phyloP scores from a whole-genome alignment of 192 early-diverging fungal genomes.

The Linnemannia zychae region DNA sequence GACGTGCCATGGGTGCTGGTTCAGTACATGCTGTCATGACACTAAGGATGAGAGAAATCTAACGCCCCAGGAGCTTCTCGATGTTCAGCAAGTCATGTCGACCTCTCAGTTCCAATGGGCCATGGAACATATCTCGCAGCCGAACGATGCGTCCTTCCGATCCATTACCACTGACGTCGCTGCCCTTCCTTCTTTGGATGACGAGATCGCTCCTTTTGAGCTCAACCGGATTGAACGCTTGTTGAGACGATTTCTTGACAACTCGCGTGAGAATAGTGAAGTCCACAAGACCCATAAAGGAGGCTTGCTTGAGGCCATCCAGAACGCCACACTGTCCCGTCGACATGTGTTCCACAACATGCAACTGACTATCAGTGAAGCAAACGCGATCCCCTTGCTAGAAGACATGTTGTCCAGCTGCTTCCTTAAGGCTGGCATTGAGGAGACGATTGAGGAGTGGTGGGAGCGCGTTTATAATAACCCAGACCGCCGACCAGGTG shows the following conservation, averaged over 20 bases:
- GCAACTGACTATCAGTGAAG: not conserved
- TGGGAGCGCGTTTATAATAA: conserved; percentile 9
- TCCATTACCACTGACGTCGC: too few relatives aligned
- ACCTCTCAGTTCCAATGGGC: conserved; percentile 15
- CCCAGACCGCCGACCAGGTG: too few relatives aligned
- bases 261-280: conserved; percentile 24
- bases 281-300: conserved; percentile 25
- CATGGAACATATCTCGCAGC: not conserved
- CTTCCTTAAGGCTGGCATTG: conserved; percentile 16
- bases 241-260: conserved; percentile 15
- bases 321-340: conserved; percentile 2
- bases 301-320: conserved; percentile 11
- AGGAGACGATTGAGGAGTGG: conserved; percentile 18
- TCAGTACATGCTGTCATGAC: conserved; percentile 20
- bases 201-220: too few relatives aligned
- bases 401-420: conserved; percentile 23
- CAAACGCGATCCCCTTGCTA: not conserved
- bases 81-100: conserved; percentile 1
- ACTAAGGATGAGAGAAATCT: not conserved
- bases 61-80: not conserved
- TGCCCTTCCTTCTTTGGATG: too few relatives aligned
- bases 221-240: too few relatives aligned
- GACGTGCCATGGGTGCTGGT: conserved; percentile 25
- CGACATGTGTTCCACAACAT: conserved; percentile 13
- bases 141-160: too few relatives aligned